Evolutionary conservation across 352 stramenopile genomes (phyloP), one percentile per base, ranked within the genome.

Genomic region (Phytophthora megakarya): DNA sequence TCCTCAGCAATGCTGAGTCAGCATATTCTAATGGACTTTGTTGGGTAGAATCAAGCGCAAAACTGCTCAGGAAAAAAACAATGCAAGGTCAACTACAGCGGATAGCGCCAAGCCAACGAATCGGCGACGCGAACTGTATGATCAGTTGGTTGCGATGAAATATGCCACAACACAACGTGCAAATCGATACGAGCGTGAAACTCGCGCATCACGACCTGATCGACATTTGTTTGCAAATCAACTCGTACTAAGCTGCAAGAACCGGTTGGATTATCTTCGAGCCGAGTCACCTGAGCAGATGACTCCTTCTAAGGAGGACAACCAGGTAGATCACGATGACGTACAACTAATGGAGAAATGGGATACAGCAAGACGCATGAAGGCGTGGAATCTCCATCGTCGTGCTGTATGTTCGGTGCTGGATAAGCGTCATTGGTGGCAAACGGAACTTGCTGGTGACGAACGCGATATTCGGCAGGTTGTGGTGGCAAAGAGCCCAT

Each of bases 391-490:
- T 11, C 48, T 71, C 32, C 82, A 92, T 40, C 45, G 50, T 12
- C 49, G 56, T 6, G 52, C 72, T 5, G 35, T 92, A 1, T 43
- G 67, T 3, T 69, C 67, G 32, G 65, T 80, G 9, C 37, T 78
- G 18, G 42, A 64, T 10, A 81, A 81, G 22, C 35, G 54, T 0
- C 57, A 78, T 45, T 90, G 80, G 80, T 86, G 71, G 59, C 64
- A 86, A 35, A 88, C 79, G 7, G 67, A 60, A 13, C 42, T 92
- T 52, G 80, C 73, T n/a, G 75, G 79, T 5, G 33, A 67, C 10
- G 49, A 68, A 21, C 61, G 65, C 0, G 80, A 90, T n/a, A 89
- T 90, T 52, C 76, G 80, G 1, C 50, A 26, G 4, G 57, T 85
- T 16, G 47, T 73, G 19, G 54, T 80, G 6, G 25, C 25, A 15